Evolutionary conservation across 345 rosid species (phyloP).

Genomic region (Schrenkiella parvula): DNA sequence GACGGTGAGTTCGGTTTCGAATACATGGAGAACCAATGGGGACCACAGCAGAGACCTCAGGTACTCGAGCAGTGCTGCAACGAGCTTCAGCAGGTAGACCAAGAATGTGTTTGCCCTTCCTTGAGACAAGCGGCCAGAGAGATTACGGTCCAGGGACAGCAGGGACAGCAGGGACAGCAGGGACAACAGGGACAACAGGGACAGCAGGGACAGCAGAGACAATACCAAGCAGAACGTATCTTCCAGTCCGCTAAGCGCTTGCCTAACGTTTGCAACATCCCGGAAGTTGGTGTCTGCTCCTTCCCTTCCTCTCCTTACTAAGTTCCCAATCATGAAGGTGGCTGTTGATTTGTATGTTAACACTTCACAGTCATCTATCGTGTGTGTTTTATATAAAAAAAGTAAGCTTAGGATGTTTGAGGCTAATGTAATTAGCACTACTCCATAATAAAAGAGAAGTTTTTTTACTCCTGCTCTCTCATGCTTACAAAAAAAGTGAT

Average conservation of each 20-base stretch:
- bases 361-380: neutral
- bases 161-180: neutral
- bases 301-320: constrained; percentile 12
- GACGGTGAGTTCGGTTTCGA: constrained; percentile 16
- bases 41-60: neutral
- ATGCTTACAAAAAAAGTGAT: no score
- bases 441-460: neutral
- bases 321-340: neutral
- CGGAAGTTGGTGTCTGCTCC: constrained; percentile 16
- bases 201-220: neutral
- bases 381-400: neutral
- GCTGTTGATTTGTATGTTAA: constrained; percentile 7
- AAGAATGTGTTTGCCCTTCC: constrained; percentile 20
- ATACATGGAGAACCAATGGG: neutral
- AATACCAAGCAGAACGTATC: no score
- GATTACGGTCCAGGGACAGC: neutral
- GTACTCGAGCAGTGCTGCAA: constrained; percentile 22
- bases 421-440: constrained; percentile 20
- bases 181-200: neutral
- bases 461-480: no score
- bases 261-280: constrained; percentile 18
- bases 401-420: neutral
- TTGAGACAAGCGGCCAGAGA: constrained; percentile 11
- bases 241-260: neutral
- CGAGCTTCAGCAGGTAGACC: constrained; percentile 15